Percentiles rank a stretch among this genome's conserved stretches.
phyloP scores from a whole-genome alignment of 1,284 basidiomycete genomes.

The Leccinum ponderosum region DNA sequence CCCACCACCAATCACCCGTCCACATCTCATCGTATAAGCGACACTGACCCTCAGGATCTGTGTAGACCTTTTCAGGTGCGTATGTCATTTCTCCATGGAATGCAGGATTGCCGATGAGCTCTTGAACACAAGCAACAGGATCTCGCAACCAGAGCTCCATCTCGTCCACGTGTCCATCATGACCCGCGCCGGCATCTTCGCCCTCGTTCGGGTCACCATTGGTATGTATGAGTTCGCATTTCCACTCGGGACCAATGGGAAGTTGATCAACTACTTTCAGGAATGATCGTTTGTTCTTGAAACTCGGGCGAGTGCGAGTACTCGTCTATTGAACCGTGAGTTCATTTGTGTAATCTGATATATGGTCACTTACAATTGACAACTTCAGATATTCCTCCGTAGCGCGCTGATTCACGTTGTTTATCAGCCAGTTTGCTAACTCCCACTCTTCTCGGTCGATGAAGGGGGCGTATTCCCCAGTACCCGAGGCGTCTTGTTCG shows the following conservation, averaged over 20 bases:
- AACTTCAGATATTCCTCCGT: neutral
- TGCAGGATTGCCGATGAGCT: neutral
- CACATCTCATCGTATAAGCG: neutral
- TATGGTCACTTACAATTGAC: neutral
- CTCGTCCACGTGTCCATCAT: neutral
- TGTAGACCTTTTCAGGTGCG: neutral
- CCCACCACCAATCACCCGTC: neutral
- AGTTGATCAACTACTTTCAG: neutral
- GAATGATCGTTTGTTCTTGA: neutral
- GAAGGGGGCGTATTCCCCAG: neutral
- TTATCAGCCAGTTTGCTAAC: neutral
- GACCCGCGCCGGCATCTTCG: neutral
- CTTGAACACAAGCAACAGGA: neutral
- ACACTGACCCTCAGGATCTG: neutral
- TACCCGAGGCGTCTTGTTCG: neutral
- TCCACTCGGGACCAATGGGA: neutral
- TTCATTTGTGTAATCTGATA: neutral
- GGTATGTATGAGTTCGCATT: neutral
- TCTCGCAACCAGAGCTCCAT: neutral
- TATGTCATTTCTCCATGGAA: neutral
- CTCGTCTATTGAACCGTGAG: neutral
- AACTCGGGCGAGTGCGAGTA: neutral
- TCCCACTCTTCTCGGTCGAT: neutral
- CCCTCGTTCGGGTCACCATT: neutral
- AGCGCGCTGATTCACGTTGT: neutral